phyloP scores from a whole-genome alignment of 768 basidiomycete genomes.

The Trametes meyenii region DNA sequence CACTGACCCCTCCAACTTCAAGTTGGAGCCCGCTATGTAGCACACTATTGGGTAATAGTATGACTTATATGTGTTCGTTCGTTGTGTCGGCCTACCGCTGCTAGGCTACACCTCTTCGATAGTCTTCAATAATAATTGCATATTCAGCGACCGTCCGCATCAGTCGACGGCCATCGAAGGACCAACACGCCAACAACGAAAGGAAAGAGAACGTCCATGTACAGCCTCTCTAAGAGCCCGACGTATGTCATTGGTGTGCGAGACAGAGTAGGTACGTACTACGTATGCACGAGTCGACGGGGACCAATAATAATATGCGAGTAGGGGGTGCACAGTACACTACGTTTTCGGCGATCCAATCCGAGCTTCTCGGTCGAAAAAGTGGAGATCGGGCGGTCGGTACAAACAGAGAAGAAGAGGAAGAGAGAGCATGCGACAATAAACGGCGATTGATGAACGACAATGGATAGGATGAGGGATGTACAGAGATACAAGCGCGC shows the following conservation, averaged over 20 bases:
- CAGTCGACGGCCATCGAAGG: too few relatives aligned
- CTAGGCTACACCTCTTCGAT: too few relatives aligned
- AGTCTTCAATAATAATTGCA: too few relatives aligned
- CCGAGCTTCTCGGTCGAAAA: neutral
- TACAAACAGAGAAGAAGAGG: conserved; percentile 9
- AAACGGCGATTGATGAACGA: neutral
- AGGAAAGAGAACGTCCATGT: neutral
- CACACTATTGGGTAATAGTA: too few relatives aligned
- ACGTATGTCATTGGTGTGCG: neutral
- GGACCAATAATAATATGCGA: conserved; percentile 22
- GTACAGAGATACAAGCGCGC: conserved; percentile 10
- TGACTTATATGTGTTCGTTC: too few relatives aligned
- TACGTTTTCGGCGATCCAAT: neutral
- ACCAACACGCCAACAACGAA: too few relatives aligned
- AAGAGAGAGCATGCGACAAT: conserved; percentile 2
- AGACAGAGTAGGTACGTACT: neutral
- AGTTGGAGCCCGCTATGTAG: too few relatives aligned
- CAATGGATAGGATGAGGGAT: neutral
- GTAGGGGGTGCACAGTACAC: conserved; percentile 5
- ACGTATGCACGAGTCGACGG: neutral
- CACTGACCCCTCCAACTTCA: too few relatives aligned
- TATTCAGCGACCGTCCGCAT: too few relatives aligned
- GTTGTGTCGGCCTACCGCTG: too few relatives aligned
- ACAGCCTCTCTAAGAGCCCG: neutral
- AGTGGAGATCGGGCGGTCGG: neutral